Conservation (phyloP, 805 yeast species). For the Pichia manshurica region DNA sequence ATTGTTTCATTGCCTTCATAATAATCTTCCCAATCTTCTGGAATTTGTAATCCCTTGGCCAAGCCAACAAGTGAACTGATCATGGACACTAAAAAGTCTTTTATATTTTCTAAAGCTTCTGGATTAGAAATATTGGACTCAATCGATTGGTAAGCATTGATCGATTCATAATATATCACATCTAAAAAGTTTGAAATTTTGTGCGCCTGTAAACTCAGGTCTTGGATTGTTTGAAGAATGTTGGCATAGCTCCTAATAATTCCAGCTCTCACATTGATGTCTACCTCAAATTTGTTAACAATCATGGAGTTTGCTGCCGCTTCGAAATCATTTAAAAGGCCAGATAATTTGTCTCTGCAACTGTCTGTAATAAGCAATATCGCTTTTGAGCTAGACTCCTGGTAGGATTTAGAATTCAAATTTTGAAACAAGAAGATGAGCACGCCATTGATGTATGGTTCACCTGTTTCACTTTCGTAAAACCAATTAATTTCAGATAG, state of each 20-base stretch:
- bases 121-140: not conserved
- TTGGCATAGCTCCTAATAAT: constrained; percentile 58
- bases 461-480: constrained; percentile 44
- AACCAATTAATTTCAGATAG: constrained; percentile 57
- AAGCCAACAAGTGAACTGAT: constrained; percentile 61
- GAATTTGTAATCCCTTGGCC: constrained; percentile 61
- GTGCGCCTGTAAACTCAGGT: constrained; percentile 40
- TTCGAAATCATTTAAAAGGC: constrained; percentile 45
- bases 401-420: constrained; percentile 9
- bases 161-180: constrained; percentile 20
- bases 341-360: constrained; percentile 38
- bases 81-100: constrained; percentile 49
- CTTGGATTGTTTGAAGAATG: constrained; percentile 48
- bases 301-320: constrained; percentile 43
- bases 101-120: constrained; percentile 21
- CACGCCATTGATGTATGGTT: constrained; percentile 40
- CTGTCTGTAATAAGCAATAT: constrained; percentile 54
- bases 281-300: constrained; percentile 22
- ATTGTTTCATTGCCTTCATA: constrained; percentile 30
- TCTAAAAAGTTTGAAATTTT: constrained; percentile 22
- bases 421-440: constrained; percentile 43
- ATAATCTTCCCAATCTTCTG: constrained; percentile 45
- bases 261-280: constrained; percentile 49
- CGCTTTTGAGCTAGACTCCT: constrained; percentile 44
- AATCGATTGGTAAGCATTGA: constrained; percentile 13